Conservation (phyloP, 257 asterid genomes). For the Pogostemon cablin region DNA sequence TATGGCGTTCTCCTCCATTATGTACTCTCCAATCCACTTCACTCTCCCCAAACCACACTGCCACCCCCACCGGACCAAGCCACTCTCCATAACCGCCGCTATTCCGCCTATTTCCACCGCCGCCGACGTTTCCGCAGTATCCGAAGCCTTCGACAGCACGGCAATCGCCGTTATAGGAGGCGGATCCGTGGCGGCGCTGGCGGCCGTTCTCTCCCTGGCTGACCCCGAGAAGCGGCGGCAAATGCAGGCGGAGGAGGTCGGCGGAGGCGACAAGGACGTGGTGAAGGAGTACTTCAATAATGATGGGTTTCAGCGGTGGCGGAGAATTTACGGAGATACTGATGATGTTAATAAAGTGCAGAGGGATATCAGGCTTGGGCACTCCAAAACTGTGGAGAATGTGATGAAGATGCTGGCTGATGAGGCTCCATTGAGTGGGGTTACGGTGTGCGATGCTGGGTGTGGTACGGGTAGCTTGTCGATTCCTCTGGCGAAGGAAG, state of each 20-base stretch:
- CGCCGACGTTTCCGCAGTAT: slow-evolving; percentile 52
- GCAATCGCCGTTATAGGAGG: slow-evolving; percentile 75
- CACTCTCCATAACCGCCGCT: slow-evolving; percentile 47
- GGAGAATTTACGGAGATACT: slow-evolving; percentile 79
- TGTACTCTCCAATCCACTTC: slow-evolving; percentile 51
- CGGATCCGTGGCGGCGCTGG: slow-evolving; percentile 71
- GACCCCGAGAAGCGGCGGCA: slow-evolving; percentile 87
- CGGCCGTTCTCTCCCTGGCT: slow-evolving; percentile 70
- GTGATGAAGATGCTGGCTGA: slow-evolving; percentile 80
- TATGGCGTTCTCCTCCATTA: slow-evolving; percentile 62
- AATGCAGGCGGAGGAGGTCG: slow-evolving; percentile 90
- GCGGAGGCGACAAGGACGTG: slow-evolving; percentile 94
- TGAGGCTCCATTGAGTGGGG: slow-evolving; percentile 69
- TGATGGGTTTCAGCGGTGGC: slow-evolving; percentile 93
- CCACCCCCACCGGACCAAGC: slow-evolving; percentile 41
- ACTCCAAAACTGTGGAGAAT: slow-evolving; percentile 83
- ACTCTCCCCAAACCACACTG: slow-evolving; percentile 36
- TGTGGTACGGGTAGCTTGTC: slow-evolving; percentile 89
- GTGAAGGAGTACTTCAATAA: slow-evolving; percentile 90
- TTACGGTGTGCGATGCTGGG: slow-evolving; percentile 90
- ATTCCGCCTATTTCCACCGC: slow-evolving; percentile 64
- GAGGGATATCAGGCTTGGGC: slow-evolving; percentile 78
- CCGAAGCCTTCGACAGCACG: slow-evolving; percentile 57
- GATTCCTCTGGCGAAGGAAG: slow-evolving; percentile 90
- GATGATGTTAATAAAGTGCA: slow-evolving; percentile 88